Percentiles rank a stretch among this genome's conserved stretches.
Evolutionary conservation across 2,329 filamentous ascomycete species (phyloP).

Genomic region (Ceratocystis smalleyi): DNA sequence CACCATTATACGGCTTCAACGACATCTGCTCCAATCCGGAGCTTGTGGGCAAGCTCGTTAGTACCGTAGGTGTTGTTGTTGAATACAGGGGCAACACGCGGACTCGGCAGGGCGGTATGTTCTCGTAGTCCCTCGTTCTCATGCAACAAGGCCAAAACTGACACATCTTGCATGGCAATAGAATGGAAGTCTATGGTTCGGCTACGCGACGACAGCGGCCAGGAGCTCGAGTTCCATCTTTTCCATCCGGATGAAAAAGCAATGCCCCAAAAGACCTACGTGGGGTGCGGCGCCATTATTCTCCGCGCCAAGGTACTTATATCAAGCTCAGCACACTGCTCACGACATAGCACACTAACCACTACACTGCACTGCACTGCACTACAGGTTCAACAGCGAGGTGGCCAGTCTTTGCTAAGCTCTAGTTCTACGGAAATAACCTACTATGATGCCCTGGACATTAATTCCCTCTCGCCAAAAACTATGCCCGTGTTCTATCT

Average conservation of each 20-base stretch:
- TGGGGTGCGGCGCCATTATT: not conserved
- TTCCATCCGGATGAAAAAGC: not conserved
- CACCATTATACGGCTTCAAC: not conserved
- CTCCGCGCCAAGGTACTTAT: not conserved
- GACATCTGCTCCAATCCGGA: not conserved
- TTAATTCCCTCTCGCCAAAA: not conserved
- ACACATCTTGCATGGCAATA: not conserved
- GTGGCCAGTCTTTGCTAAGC: not conserved
- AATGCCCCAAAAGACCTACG: not conserved
- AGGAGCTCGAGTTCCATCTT: not conserved
- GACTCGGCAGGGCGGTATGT: not conserved
- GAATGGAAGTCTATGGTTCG: not conserved
- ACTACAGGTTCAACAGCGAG: not conserved
- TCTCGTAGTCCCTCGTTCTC: not conserved
- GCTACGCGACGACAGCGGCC: not conserved
- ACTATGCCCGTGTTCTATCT: not conserved
- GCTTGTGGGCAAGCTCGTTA: not conserved
- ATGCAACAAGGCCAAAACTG: not conserved
- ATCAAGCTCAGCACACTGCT: not conserved
- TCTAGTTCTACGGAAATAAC: not conserved
- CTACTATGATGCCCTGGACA: not conserved
- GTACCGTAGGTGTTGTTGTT: not conserved
- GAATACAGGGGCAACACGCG: not conserved
- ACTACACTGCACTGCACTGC: no score
- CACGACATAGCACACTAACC: not conserved